Evolutionary conservation across 805 yeast species (phyloP).

Genomic region (Kazachstania kunashirensis): DNA sequence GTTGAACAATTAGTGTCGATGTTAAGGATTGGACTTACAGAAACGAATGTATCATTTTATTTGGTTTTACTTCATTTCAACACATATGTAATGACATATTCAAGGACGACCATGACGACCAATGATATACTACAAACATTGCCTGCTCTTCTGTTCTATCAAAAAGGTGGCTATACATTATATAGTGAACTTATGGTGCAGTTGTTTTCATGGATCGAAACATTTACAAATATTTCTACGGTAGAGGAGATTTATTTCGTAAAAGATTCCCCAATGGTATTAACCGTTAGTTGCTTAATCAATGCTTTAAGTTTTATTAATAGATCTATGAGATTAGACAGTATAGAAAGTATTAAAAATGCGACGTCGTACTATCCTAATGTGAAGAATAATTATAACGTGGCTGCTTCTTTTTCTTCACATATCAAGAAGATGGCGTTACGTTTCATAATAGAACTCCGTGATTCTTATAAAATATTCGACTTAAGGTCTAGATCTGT

Average conservation of each 20-base stretch:
- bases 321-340: conserved; percentile 35
- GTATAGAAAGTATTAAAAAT: conserved; percentile 22
- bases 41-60: conserved; percentile 23
- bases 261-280: conserved; percentile 31
- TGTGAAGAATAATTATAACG: conserved; percentile 15
- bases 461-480: conserved; percentile 16
- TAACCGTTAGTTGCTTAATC: conserved; percentile 33
- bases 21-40: conserved; percentile 13
- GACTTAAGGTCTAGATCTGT: conserved; percentile 20
- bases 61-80: conserved; percentile 33
- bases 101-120: conserved; percentile 22
- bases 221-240: conserved; percentile 19
- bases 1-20: conserved; percentile 23
- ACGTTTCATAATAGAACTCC: conserved; percentile 16
- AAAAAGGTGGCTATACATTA: conserved; percentile 38
- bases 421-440: conserved; percentile 18
- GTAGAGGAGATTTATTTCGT: conserved; percentile 31
- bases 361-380: conserved; percentile 19
- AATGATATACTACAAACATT: conserved; percentile 29
- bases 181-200: conserved; percentile 14
- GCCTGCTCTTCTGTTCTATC: conserved; percentile 41
- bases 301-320: conserved; percentile 37
- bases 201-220: conserved; percentile 20
- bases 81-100: conserved; percentile 28
- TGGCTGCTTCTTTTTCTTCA: conserved; percentile 17